Evolutionary conservation across 2,329 filamentous ascomycete species (phyloP).

Genomic region (Ophiostoma novo-ulmi): DNA sequence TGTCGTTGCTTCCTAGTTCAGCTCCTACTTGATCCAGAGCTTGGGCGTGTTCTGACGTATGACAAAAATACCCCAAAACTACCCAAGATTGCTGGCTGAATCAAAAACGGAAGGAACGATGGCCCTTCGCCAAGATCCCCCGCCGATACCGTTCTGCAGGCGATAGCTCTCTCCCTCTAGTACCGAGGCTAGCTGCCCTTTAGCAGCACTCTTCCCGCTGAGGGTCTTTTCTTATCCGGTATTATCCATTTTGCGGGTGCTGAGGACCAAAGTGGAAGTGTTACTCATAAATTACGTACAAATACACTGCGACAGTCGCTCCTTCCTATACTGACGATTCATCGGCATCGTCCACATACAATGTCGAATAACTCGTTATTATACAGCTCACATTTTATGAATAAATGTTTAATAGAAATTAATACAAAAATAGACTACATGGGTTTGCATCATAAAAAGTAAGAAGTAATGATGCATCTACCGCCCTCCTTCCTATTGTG

Average conservation of each 20-base stretch:
- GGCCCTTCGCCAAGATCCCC: slow-evolving; percentile 1
- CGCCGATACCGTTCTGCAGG: slow-evolving; percentile 6
- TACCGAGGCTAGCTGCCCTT: neutral
- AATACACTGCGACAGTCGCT: neutral
- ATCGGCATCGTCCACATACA: neutral
- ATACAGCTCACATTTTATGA: neutral
- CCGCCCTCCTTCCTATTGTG: neutral
- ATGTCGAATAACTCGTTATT: neutral
- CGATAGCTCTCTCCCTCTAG: neutral
- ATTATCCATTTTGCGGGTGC: neutral
- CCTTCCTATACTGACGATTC: neutral
- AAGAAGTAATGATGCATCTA: neutral
- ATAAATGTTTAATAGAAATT: neutral
- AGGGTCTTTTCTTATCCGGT: neutral
- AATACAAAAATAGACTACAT: neutral
- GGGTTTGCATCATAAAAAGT: neutral
- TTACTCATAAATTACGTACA: neutral
- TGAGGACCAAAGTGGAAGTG: neutral
- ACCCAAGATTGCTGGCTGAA: neutral
- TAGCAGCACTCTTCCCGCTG: neutral
- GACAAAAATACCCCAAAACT: neutral
- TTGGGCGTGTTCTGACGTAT: slow-evolving; percentile 9
- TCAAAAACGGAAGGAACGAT: slow-evolving; percentile 12
- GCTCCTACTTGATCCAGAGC: neutral
- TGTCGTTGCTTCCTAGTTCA: neutral